phyloP scores from a whole-genome alignment of 1,284 basidiomycete species.

The Thelephora terrestris region DNA sequence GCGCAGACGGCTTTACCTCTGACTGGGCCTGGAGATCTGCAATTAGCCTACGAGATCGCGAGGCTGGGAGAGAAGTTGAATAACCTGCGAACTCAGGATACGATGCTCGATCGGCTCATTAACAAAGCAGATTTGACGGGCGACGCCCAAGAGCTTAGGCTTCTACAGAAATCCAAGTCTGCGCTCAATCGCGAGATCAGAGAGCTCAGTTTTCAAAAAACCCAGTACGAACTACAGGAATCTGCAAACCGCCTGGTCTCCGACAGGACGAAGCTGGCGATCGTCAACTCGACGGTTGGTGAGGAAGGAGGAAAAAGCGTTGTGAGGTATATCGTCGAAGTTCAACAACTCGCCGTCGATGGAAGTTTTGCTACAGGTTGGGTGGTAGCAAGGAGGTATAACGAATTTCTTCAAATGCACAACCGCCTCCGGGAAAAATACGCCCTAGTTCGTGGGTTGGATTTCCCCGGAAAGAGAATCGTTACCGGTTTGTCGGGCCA shows the following conservation, averaged over 20 bases:
- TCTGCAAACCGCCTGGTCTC: conserved; percentile 75
- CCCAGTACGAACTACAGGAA: conserved; percentile 87
- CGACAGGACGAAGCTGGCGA: conserved; percentile 67
- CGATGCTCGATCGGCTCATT: conserved; percentile 78
- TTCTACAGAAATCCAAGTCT: conserved; percentile 74
- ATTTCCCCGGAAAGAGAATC: conserved; percentile 87
- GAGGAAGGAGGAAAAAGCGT: conserved; percentile 84
- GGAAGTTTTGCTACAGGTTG: conserved; percentile 75
- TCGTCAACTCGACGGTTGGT: conserved; percentile 66
- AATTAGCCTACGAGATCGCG: conserved; percentile 74
- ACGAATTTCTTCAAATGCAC: conserved; percentile 89
- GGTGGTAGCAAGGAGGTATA: conserved; percentile 88
- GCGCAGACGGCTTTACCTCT: conserved; percentile 52
- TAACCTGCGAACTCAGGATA: conserved; percentile 71
- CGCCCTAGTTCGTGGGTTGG: conserved; percentile 54
- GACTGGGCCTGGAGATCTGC: conserved; percentile 77
- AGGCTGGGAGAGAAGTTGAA: conserved; percentile 67
- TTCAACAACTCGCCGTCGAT: conserved; percentile 75
- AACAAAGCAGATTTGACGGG: conserved; percentile 93
- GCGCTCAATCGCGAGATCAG: conserved; percentile 77
- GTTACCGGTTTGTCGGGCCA: conserved; percentile 73
- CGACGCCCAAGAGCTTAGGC: conserved; percentile 73
- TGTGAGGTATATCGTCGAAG: conserved; percentile 87
- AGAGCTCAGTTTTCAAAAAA: conserved; percentile 80
- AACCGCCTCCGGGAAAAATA: conserved; percentile 73